These are phyloP conservation scores for Backusella australiensis DNA, from an alignment of 192 early-diverging fungal genomes.

Conservation along the genomic window DNA sequence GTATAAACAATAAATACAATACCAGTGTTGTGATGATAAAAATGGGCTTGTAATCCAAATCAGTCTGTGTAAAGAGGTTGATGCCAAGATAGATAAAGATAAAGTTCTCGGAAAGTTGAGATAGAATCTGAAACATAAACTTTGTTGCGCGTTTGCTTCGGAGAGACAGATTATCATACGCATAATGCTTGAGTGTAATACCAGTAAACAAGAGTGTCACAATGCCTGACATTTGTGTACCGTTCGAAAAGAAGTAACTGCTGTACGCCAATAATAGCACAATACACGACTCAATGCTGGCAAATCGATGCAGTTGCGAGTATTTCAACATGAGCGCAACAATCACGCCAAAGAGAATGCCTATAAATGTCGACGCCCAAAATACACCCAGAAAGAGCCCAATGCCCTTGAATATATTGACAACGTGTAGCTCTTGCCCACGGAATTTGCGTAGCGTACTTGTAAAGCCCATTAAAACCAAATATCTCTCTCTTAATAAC, in stretches of 20 bases:
- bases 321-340: constrained; percentile 88
- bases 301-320: constrained; percentile 77
- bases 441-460: constrained; percentile 77
- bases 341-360: constrained; percentile 71
- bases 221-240: constrained; percentile 86
- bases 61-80: constrained; percentile 81
- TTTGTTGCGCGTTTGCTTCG: constrained; percentile 79
- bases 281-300: constrained; percentile 85
- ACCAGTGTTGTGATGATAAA: constrained; percentile 76
- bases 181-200: constrained; percentile 92
- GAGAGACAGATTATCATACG: constrained; percentile 84
- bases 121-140: constrained; percentile 90
- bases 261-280: constrained; percentile 85
- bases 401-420: constrained; percentile 60
- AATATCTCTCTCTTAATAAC: background rate
- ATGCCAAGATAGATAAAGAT: constrained; percentile 97
- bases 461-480: background rate
- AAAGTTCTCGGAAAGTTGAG: constrained; percentile 94
- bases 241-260: constrained; percentile 92
- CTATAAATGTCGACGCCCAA: constrained; percentile 78
- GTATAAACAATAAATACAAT: constrained; percentile 9
- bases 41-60: constrained; percentile 68
- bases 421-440: constrained; percentile 65
- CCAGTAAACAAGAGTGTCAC: constrained; percentile 93
- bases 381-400: constrained; percentile 83